Evolutionary conservation across 176 grass and related monocot genomes (phyloP).

Genomic region (Chrysopogon serrulatus): DNA sequence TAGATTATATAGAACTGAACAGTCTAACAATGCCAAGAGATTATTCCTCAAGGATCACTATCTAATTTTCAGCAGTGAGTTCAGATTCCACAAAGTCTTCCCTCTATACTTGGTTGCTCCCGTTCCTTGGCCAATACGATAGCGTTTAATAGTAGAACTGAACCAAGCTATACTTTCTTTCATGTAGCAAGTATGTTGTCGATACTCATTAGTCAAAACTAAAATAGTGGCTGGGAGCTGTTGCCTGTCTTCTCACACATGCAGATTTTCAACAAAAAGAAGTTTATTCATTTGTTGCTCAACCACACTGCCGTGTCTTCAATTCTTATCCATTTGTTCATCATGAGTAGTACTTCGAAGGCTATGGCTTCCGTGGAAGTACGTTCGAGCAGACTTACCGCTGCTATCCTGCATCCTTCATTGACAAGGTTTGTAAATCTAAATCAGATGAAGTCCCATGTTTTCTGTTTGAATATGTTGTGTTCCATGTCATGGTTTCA

Average conservation of each 20-base stretch:
- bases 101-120: neutral
- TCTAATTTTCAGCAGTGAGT: neutral
- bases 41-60: neutral
- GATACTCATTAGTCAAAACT: neutral
- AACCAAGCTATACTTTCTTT: neutral
- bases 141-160: neutral
- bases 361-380: slow-evolving; percentile 78
- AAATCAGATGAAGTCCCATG: neutral
- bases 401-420: slow-evolving; percentile 95
- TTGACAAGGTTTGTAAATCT: slow-evolving; percentile 76
- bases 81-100: neutral
- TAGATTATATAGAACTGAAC: neutral
- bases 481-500: neutral
- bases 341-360: slow-evolving; percentile 68
- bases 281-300: neutral
- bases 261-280: neutral
- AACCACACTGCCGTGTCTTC: neutral
- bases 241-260: neutral
- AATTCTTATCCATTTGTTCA: slow-evolving; percentile 27
- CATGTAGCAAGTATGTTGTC: neutral
- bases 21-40: neutral
- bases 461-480: slow-evolving; percentile 18
- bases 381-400: slow-evolving; percentile 95
- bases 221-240: neutral
- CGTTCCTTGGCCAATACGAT: neutral